phyloP scores from a whole-genome alignment of 2,329 filamentous ascomycete species.

The Colletotrichum lini region DNA sequence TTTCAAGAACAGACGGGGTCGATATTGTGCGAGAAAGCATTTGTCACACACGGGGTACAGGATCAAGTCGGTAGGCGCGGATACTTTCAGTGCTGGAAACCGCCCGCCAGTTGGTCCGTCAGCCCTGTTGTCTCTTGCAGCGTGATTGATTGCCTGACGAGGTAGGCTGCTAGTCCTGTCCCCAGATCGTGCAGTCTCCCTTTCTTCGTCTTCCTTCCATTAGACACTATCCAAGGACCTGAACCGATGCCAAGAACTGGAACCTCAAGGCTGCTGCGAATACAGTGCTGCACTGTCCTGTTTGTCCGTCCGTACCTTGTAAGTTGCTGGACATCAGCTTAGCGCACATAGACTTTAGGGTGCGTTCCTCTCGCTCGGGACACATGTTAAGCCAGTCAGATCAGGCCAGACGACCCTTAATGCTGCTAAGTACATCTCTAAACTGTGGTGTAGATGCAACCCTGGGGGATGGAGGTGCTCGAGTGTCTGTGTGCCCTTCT shows the following conservation, averaged over 20 bases:
- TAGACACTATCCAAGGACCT: slow-evolving; percentile 5
- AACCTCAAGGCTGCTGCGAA: too few relatives aligned
- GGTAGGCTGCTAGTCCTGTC: background rate
- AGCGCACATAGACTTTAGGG: slow-evolving; percentile 12
- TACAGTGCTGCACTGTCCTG: slow-evolving; percentile 7
- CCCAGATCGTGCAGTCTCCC: slow-evolving; percentile 6
- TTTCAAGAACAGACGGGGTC: background rate
- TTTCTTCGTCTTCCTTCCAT: background rate
- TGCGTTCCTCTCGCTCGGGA: slow-evolving; percentile 38
- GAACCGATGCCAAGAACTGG: slow-evolving; percentile 3
- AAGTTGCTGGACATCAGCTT: background rate
- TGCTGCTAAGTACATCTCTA: background rate
- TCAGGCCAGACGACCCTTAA: slow-evolving; percentile 28
- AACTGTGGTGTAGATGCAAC: slow-evolving; percentile 12
- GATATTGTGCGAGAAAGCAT: background rate
- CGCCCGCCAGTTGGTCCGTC: background rate
- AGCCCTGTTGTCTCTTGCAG: background rate
- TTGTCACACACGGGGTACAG: background rate
- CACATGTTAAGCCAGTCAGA: slow-evolving; percentile 22
- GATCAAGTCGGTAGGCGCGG: background rate
- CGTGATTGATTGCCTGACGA: background rate
- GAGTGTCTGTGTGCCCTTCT: slow-evolving; percentile 21
- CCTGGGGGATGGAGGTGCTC: background rate
- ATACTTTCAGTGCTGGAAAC: background rate
- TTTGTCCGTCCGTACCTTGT: background rate